phyloP scores from a whole-genome alignment of 352 stramenopile genomes.

The Globisporangium perplexum region DNA sequence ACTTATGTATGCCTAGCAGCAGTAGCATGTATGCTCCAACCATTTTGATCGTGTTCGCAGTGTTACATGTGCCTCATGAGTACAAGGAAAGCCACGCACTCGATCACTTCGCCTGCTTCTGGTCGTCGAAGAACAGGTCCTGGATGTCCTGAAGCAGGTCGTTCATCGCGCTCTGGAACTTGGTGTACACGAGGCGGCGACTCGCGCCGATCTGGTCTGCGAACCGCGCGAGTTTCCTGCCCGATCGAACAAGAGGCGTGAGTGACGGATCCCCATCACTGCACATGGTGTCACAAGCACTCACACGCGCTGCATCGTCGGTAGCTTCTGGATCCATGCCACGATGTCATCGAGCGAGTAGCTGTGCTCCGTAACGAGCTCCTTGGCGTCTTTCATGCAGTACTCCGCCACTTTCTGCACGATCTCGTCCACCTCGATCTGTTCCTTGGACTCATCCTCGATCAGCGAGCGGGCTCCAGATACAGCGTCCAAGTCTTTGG shows the following conservation, averaged over 20 bases:
- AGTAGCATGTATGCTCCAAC: neutral
- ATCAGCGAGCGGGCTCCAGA: conserved; percentile 4
- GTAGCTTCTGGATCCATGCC: conserved; percentile 69
- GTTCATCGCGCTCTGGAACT: conserved; percentile 73
- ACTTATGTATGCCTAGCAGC: conserved; percentile 17
- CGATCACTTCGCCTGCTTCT: conserved; percentile 28
- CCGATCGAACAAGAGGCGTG: conserved; percentile 2
- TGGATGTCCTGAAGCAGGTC: conserved; percentile 70
- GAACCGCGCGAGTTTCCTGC: conserved; percentile 76
- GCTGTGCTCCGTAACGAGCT: conserved; percentile 57
- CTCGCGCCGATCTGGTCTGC: conserved; percentile 66
- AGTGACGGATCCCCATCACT: neutral
- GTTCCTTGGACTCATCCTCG: conserved; percentile 57
- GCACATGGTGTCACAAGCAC: conserved; percentile 4
- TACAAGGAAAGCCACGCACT: too few relatives aligned
- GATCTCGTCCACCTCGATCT: conserved; percentile 71
- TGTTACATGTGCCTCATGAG: too few relatives aligned
- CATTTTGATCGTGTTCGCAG: neutral
- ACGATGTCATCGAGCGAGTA: conserved; percentile 75
- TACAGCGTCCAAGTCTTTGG: conserved; percentile 8
- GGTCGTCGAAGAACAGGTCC: conserved; percentile 47
- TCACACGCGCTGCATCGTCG: conserved; percentile 79
- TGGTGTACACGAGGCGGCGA: conserved; percentile 46
- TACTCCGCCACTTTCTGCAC: conserved; percentile 71
- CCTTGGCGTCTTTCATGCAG: conserved; percentile 74